phyloP scores from a whole-genome alignment of 2,329 filamentous ascomycete genomes.

The Albophoma yamanashiensis region DNA sequence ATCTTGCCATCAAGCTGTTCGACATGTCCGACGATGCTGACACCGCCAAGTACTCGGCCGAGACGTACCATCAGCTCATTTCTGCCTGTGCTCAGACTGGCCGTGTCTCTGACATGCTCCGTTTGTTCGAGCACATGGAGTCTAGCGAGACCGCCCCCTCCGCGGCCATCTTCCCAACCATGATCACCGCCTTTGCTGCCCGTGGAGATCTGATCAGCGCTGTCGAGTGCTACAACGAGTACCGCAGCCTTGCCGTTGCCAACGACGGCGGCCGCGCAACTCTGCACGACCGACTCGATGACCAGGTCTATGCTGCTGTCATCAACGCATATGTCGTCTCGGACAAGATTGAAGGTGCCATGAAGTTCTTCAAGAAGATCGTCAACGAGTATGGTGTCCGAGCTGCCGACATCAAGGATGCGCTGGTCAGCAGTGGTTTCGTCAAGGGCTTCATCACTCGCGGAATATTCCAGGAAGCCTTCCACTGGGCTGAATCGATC shows the following conservation, averaged over 20 bases:
- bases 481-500: conserved; percentile 59
- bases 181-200: conserved; percentile 89
- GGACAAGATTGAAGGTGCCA: conserved; percentile 68
- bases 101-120: conserved; percentile 78
- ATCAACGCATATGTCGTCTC: conserved; percentile 81
- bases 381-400: conserved; percentile 49
- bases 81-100: conserved; percentile 77
- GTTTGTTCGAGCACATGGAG: conserved; percentile 89
- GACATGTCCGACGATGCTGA: conserved; percentile 58
- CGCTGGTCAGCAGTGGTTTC: conserved; percentile 63
- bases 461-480: conserved; percentile 61
- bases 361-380: conserved; percentile 78
- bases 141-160: conserved; percentile 60
- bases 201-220: conserved; percentile 76
- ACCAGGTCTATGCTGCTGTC: conserved; percentile 80
- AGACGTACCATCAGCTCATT: conserved; percentile 79
- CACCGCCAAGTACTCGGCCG: conserved; percentile 59
- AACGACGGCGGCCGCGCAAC: conserved; percentile 64
- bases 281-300: conserved; percentile 63
- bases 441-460: conserved; percentile 66
- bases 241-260: conserved; percentile 77
- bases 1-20: conserved; percentile 78
- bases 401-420: conserved; percentile 55
- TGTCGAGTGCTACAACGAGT: conserved; percentile 92
- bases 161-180: conserved; percentile 75